These are phyloP conservation scores for Phytopythium vexans DNA, from an alignment of 352 stramenopile species.

Conservation along the genomic window DNA sequence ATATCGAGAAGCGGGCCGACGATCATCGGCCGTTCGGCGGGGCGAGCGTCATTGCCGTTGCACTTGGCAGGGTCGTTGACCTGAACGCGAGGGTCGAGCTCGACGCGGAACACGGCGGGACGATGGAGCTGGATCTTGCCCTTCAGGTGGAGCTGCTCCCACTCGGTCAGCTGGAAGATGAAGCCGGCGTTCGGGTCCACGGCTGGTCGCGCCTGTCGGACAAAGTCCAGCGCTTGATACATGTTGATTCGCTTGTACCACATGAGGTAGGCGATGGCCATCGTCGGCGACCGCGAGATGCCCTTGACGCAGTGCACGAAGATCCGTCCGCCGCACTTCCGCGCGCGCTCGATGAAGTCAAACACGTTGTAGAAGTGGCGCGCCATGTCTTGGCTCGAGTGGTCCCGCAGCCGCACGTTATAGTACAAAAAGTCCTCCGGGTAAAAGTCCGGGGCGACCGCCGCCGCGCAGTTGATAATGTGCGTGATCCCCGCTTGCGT, in stretches of 20 bases:
- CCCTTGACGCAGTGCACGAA: slow-evolving; percentile 89
- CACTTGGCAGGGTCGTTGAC: slow-evolving; percentile 20
- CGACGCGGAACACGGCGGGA: slow-evolving; percentile 67
- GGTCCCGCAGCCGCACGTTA: slow-evolving; percentile 84
- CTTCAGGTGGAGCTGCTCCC: slow-evolving; percentile 66
- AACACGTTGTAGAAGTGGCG: slow-evolving; percentile 87
- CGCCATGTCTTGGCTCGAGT: slow-evolving; percentile 84
- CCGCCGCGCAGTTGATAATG: slow-evolving; percentile 87
- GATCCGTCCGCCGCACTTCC: slow-evolving; percentile 60
- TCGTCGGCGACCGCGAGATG: slow-evolving; percentile 84
- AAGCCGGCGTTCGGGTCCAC: slow-evolving; percentile 87
- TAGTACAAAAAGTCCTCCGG: slow-evolving; percentile 83
- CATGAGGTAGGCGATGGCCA: slow-evolving; percentile 89
- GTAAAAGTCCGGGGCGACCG: slow-evolving; percentile 69
- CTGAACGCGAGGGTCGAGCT: slow-evolving; percentile 33
- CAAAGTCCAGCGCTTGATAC: slow-evolving; percentile 79
- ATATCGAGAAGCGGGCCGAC: slow-evolving; percentile 52
- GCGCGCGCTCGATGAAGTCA: slow-evolving; percentile 84
- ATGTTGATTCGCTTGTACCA: slow-evolving; percentile 82
- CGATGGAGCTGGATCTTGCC: slow-evolving; percentile 47
- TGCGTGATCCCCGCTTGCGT: slow-evolving; percentile 79
- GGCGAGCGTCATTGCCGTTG: slow-evolving; percentile 13
- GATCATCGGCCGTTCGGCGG: slow-evolving; percentile 47
- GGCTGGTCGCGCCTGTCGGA: slow-evolving; percentile 65
- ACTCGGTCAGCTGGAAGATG: slow-evolving; percentile 88